Conservation (phyloP, 805 yeast genomes). For the Candida lessepsii region DNA sequence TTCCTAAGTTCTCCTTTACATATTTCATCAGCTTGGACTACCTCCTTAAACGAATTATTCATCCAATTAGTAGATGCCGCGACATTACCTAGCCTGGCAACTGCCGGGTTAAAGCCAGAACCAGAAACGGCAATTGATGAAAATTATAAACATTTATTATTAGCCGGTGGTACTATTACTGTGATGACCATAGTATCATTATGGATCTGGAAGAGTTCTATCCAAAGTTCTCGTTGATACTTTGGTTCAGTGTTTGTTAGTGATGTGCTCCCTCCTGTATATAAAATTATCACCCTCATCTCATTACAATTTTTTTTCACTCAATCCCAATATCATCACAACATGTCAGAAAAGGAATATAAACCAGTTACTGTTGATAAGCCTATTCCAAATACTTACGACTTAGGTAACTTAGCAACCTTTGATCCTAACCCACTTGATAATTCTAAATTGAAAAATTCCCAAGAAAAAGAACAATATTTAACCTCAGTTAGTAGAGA, state of each 20-base stretch:
- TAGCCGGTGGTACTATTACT: slow-evolving; percentile 70
- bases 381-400: slow-evolving; percentile 84
- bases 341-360: slow-evolving; percentile 23
- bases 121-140: slow-evolving; percentile 58
- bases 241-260: no score
- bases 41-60: slow-evolving; percentile 81
- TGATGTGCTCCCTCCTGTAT: slow-evolving; percentile 8
- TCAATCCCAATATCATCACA: not conserved
- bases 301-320: slow-evolving; percentile 8
- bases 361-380: slow-evolving; percentile 88
- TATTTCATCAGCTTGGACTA: slow-evolving; percentile 85
- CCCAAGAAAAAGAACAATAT: slow-evolving; percentile 57
- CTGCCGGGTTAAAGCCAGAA: slow-evolving; percentile 65
- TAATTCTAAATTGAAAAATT: slow-evolving; percentile 52
- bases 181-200: slow-evolving; percentile 61
- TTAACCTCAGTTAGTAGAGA: slow-evolving; percentile 75
- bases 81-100: slow-evolving; percentile 68
- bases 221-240: no score
- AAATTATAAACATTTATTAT: slow-evolving; percentile 49
- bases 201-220: slow-evolving; percentile 60
- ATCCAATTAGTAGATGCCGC: slow-evolving; percentile 89
- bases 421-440: slow-evolving; percentile 89
- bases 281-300: slow-evolving; percentile 13
- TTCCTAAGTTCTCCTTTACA: slow-evolving; percentile 81
- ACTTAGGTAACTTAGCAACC: slow-evolving; percentile 86